Base-by-base conservation (phyloP, 768 basidiomycete genomes). In the Heimioporus sp. region DNA sequence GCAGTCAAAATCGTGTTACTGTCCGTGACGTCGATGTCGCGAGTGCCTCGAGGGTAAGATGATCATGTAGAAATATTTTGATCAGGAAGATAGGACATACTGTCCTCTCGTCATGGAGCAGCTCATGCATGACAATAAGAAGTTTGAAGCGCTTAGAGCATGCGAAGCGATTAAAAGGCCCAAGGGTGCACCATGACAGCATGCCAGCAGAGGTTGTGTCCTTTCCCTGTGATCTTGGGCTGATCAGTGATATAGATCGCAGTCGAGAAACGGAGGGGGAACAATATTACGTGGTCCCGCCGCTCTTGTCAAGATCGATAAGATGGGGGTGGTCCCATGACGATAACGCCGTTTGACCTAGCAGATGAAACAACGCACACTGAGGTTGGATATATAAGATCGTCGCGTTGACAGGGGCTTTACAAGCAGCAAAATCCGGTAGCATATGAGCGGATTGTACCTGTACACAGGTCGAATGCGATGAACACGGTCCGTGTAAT, bases 31-130 rank as follows among this genome's bases (percentile, higher is more conserved):
- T 92, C 91, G 46, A 98, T 89, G 56, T 95, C 96, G 68, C 95
- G 93, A 45, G 95, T 96, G 35, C 95, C 97, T 53, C 96, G 84
- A 98, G n/a, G 93, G 92, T 8, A 94, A 92, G 12, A 96, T 97
- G 70, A 98, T 98, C n/a, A 96, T 98, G 55, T 96, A 83, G 87
- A 97, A 98, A 36, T 93, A 86, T 72, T 98, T 72, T 99, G 97
- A 35, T 97, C 89, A 90, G 24, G 6, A 28, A 28, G 24, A 28
- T 28, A 28, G 24, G 24, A 24, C 21, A 24, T 28, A 6, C 6
- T 6, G 24, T 28, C 24, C 24, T 28, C 24, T 28, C 6, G 24
- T 28, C 24, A 28, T 28, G 24, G 24, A 28, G 7, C 24, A 28
- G 24, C 24, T 4, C 24, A 28, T 28, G 24, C 24, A 28, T 28